Evolutionary conservation across 2,329 filamentous ascomycete species (phyloP), one percentile per base, ranked within the genome.

Genomic region (Diaporthe ampelina): DNA sequence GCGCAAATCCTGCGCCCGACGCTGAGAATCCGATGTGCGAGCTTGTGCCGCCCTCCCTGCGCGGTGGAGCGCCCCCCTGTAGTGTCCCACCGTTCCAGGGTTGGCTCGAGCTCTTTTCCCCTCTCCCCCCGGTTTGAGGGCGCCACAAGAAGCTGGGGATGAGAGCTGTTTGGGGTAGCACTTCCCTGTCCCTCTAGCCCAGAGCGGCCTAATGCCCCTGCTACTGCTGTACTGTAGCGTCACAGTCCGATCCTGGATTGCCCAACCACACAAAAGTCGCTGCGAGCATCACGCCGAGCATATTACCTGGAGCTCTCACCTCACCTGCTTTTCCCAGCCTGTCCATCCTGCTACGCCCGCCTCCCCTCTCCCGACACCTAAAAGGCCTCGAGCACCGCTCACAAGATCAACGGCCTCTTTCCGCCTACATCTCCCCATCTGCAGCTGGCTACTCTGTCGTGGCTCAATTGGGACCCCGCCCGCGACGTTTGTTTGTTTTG

Each of bases 121-220:
- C 61, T 67, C 61, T 32, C 63, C 13, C 63, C 63, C 63, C 70
- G 48, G 57, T 61, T 54, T 43, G 69, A 63, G 35, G 50, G 63
- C 40, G 70, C 59, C 70, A 63, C 70, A 59, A 72, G 70, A 72
- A 72, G 70, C 70, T 72, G 70, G 70, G 70, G 70, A 45, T 52
- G 37, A 26, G 57, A 61, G 70, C 70, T 58, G 32, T 52, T 72
- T 37, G 70, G 57, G 57, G 70, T 61, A 72, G 70, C 57, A 59
- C 52, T 50, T 52, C 58, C 70, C 70, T 59, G 58, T 63, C 37
- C 48, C 57, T 35, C 57, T 63, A 72, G 70, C 70, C 70, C 57
- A 13, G 57, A 63, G 59, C 15, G 32, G 70, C 50, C 37, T 72
- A 72, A 72, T 21, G 70, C 58, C 69, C 35, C 48, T 63, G 57